Conservation (phyloP, 2,329 filamentous ascomycete species). For the Cladophialophora carrionii region DNA sequence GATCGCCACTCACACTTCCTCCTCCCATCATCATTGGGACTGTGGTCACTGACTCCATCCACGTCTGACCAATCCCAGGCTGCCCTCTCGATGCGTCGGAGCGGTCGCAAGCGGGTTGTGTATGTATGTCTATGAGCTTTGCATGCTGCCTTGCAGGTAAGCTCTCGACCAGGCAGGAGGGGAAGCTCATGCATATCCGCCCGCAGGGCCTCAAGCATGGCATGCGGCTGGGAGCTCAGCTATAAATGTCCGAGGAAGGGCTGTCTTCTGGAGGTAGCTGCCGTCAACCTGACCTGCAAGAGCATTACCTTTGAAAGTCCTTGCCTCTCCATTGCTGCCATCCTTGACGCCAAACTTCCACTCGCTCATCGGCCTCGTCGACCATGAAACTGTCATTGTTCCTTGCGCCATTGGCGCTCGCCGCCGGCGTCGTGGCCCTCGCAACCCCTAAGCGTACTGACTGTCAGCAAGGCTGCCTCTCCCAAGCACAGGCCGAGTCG, state of each 20-base stretch:
- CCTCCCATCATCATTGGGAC: neutral
- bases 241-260: neutral
- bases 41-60: neutral
- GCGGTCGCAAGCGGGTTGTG: neutral
- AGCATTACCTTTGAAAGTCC: neutral
- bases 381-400: slow-evolving; percentile 25
- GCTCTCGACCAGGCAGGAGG: slow-evolving; percentile 3
- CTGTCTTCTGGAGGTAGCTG: neutral
- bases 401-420: slow-evolving; percentile 21
- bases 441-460: slow-evolving; percentile 17
- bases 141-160: slow-evolving; percentile 12
- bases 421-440: slow-evolving; percentile 7
- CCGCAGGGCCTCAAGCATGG: neutral
- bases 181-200: slow-evolving; percentile 4
- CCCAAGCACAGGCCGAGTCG: slow-evolving; percentile 23
- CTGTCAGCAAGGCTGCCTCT: slow-evolving; percentile 18
- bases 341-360: neutral
- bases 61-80: slow-evolving; percentile 2
- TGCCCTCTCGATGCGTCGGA: neutral
- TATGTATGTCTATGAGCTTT: slow-evolving; percentile 1
- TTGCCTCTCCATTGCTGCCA: neutral
- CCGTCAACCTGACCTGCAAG: neutral
- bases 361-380: neutral
- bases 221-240: neutral
- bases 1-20: slow-evolving; percentile 7